These are phyloP conservation scores for Dalechampia spathulata DNA, from an alignment of 441 rosid genomes.

Conservation along the genomic window DNA sequence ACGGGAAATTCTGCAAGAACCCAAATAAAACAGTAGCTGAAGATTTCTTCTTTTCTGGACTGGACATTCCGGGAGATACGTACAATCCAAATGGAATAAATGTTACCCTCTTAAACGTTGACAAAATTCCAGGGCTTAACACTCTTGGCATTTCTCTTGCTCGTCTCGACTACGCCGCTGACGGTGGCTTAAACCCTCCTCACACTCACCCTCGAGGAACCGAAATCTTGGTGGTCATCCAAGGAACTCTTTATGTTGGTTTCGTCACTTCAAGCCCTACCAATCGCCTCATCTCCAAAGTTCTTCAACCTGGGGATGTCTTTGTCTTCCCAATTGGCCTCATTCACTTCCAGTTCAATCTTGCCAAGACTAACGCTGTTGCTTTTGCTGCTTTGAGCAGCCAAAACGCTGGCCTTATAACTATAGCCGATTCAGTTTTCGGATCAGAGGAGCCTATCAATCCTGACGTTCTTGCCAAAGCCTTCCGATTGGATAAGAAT, in stretches of 20 bases:
- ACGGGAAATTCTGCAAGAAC: constrained; percentile 38
- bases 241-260: constrained; percentile 42
- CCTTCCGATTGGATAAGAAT: constrained; percentile 11
- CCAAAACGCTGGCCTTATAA: constrained; percentile 37
- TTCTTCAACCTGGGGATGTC: constrained; percentile 40
- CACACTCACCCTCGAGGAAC: constrained; percentile 43
- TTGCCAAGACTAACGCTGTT: constrained; percentile 23
- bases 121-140: constrained; percentile 35
- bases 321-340: constrained; percentile 50
- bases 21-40: constrained; percentile 16
- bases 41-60: constrained; percentile 31
- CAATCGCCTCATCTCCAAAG: constrained; percentile 33
- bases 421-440: constrained; percentile 30
- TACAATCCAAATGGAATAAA: constrained; percentile 19
- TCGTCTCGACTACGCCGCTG: constrained; percentile 37
- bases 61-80: constrained; percentile 20
- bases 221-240: constrained; percentile 28
- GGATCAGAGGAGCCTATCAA: constrained; percentile 29
- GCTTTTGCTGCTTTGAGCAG: constrained; percentile 38
- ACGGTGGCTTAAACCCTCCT: constrained; percentile 48
- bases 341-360: constrained; percentile 46
- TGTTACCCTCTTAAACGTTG: constrained; percentile 28
- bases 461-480: constrained; percentile 20
- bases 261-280: constrained; percentile 40
- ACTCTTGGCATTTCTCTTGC: constrained; percentile 42